Percentiles rank a stretch among this genome's conserved stretches.
These are phyloP conservation scores for Scenedesmus sp. DNA, from an alignment of 163 green algal species.

Conservation along the genomic window DNA sequence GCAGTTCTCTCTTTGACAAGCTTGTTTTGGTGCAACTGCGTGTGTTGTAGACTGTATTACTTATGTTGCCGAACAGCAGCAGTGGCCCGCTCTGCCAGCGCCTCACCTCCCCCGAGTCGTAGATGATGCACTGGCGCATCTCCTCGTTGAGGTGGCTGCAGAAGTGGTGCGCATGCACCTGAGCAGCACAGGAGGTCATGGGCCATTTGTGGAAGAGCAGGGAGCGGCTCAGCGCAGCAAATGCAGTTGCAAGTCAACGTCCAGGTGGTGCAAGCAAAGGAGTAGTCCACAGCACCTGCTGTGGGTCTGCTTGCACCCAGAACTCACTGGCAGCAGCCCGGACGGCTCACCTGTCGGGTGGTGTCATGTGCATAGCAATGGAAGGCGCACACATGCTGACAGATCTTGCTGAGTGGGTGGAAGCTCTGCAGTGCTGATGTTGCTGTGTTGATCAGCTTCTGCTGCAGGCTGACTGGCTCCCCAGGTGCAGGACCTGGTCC, in stretches of 20 bases:
- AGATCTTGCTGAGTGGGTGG: slow-evolving; percentile 68
- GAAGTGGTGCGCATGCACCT: slow-evolving; percentile 84
- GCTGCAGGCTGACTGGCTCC: slow-evolving; percentile 3
- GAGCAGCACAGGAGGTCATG: not conserved
- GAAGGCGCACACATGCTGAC: slow-evolving; percentile 83
- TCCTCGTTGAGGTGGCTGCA: slow-evolving; percentile 79
- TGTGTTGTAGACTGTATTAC: no score
- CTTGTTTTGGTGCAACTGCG: no score
- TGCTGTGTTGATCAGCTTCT: slow-evolving; percentile 56
- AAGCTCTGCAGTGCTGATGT: slow-evolving; percentile 69
- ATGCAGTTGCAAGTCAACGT: no score
- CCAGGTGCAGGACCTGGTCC: slow-evolving; percentile 19
- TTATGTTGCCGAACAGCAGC: no score
- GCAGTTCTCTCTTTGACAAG: no score
- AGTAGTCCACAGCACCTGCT: not conserved
- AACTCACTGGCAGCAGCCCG: not conserved
- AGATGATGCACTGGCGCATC: slow-evolving; percentile 83
- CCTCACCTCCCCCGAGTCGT: slow-evolving; percentile 59
- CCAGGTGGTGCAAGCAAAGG: not conserved
- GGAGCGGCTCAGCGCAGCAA: no score
- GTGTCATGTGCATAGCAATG: slow-evolving; percentile 86
- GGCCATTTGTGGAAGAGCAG: no score
- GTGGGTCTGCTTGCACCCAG: not conserved
- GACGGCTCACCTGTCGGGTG: slow-evolving; percentile 62
- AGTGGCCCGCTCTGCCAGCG: not conserved